Evolutionary conservation across 2,329 filamentous ascomycete genomes (phyloP).

Genomic region (Ophiobolus disseminans): DNA sequence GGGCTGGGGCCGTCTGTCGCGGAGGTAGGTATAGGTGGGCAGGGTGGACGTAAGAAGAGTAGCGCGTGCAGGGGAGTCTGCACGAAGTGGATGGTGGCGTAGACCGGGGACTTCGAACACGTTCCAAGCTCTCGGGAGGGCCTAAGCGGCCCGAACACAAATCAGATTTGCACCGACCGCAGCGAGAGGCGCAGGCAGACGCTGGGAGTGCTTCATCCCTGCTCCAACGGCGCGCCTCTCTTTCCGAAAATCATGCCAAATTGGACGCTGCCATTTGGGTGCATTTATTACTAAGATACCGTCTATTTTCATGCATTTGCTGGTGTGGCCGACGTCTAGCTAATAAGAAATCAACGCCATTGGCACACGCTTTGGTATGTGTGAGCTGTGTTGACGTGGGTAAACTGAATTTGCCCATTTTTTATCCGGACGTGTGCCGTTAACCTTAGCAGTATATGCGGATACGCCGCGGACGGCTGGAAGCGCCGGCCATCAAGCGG

Average conservation of each 20-base stretch:
- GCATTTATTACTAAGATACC: constrained; percentile 17
- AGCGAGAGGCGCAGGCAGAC: constrained; percentile 37
- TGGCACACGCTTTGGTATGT: constrained; percentile 20
- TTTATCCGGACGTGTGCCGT: constrained; percentile 15
- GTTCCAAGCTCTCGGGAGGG: constrained; percentile 41
- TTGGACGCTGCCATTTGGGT: constrained; percentile 12
- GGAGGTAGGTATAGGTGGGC: constrained; percentile 25
- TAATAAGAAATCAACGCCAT: constrained; percentile 32
- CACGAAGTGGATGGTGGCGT: constrained; percentile 27
- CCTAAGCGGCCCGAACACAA: constrained; percentile 45
- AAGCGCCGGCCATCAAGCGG: constrained; percentile 49
- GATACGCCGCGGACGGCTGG: constrained; percentile 29
- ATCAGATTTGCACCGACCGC: constrained; percentile 36
- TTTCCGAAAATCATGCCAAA: constrained; percentile 12
- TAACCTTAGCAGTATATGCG: constrained; percentile 14
- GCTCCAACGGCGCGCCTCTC: constrained; percentile 17
- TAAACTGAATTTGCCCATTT: constrained; percentile 17
- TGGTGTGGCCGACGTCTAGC: constrained; percentile 16
- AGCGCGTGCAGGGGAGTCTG: constrained; percentile 22
- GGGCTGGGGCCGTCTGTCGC: constrained; percentile 38
- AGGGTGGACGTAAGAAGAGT: constrained; percentile 22
- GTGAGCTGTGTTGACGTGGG: constrained; percentile 11
- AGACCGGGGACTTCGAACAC: constrained; percentile 25
- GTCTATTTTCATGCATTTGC: constrained; percentile 25
- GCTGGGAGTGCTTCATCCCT: constrained; percentile 28